Percentiles rank a stretch among this genome's conserved stretches.
Conservation (phyloP, 2,329 filamentous ascomycete genomes). For the Pseudocercospora vitis region DNA sequence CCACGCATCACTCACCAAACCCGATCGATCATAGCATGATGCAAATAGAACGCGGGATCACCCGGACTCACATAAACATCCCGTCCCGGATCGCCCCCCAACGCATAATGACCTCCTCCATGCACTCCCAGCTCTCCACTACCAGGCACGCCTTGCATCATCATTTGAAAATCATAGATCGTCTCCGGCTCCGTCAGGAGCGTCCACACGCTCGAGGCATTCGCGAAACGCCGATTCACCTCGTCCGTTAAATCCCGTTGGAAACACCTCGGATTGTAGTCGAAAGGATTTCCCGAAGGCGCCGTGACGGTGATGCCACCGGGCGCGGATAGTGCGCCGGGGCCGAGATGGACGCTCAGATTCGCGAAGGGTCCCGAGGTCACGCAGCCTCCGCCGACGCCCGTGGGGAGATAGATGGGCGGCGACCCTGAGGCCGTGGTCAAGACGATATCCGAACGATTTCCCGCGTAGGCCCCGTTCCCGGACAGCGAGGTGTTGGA, state of each 20-base stretch:
- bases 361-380: slow-evolving; percentile 53
- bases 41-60: slow-evolving; percentile 51
- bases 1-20: slow-evolving; percentile 35
- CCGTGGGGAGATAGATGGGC: slow-evolving; percentile 42
- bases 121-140: slow-evolving; percentile 40
- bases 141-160: slow-evolving; percentile 31
- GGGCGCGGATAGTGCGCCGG: slow-evolving; percentile 21
- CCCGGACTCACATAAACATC: slow-evolving; percentile 49
- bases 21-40: slow-evolving; percentile 52
- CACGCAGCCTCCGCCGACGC: slow-evolving; percentile 58
- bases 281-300: slow-evolving; percentile 33
- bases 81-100: slow-evolving; percentile 49
- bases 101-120: slow-evolving; percentile 49
- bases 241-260: slow-evolving; percentile 24
- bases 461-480: slow-evolving; percentile 23
- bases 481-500: slow-evolving; percentile 44
- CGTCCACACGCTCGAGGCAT: slow-evolving; percentile 9
- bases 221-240: slow-evolving; percentile 7
- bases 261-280: slow-evolving; percentile 40
- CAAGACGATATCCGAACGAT: slow-evolving; percentile 12
- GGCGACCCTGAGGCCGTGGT: not conserved
- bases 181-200: slow-evolving; percentile 24
- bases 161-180: slow-evolving; percentile 30
- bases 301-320: slow-evolving; percentile 35
- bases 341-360: slow-evolving; percentile 31